Conservation (phyloP, 768 basidiomycete species). For the Leccinum uliginosum region DNA sequence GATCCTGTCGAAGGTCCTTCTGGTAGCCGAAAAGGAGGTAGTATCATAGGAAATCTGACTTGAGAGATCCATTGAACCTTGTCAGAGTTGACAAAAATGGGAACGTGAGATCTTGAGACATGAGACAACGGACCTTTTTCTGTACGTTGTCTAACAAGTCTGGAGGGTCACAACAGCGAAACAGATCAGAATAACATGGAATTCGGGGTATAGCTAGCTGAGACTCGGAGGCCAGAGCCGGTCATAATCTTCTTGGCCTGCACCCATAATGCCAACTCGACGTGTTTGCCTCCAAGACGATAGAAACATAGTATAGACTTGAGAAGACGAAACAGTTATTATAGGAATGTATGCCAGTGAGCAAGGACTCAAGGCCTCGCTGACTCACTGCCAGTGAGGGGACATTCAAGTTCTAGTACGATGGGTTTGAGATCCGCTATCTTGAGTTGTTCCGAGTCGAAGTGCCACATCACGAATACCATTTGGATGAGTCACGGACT, state of each 20-base stretch:
- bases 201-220: slow-evolving; percentile 89
- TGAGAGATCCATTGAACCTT: slow-evolving; percentile 89
- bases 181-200: slow-evolving; percentile 98
- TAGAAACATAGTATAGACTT: slow-evolving; percentile 98
- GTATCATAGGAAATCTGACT: slow-evolving; percentile 77
- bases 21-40: slow-evolving; percentile 95
- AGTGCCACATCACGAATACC: too few species aligned
- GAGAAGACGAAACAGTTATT: background rate
- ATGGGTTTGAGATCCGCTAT: too few species aligned
- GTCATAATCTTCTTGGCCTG: slow-evolving; percentile 99
- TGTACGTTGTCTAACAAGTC: slow-evolving; percentile 99
- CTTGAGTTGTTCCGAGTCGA: slow-evolving; percentile 32
- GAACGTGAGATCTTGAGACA: background rate
- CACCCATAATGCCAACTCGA: slow-evolving; percentile 98
- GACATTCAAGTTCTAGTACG: too few species aligned
- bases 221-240: slow-evolving; percentile 96
- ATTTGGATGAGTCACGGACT: too few species aligned
- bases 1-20: slow-evolving; percentile 95
- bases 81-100: slow-evolving; percentile 5
- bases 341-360: too few species aligned
- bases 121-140: slow-evolving; percentile 76
- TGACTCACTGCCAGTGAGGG: too few species aligned
- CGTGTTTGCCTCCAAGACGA: slow-evolving; percentile 99
- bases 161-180: slow-evolving; percentile 93
- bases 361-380: too few species aligned